Evolutionary conservation across 2,329 filamentous ascomycete species (phyloP).

Genomic region (Verticillium isaacii): DNA sequence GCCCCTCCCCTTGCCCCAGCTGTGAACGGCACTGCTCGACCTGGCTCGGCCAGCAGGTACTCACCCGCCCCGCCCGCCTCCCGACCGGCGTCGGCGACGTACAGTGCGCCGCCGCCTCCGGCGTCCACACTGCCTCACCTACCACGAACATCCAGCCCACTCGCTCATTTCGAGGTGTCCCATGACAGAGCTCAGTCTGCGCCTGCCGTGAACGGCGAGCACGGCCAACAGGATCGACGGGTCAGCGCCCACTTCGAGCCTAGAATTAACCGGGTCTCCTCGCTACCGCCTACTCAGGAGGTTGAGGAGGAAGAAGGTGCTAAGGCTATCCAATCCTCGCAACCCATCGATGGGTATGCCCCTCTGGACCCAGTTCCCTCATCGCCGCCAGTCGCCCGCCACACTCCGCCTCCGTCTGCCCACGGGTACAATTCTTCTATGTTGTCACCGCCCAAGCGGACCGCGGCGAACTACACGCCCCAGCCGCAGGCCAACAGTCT

Average conservation of each 20-base stretch:
- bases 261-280: constrained; percentile 48
- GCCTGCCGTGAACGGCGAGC: constrained; percentile 31
- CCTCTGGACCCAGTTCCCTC: constrained; percentile 24
- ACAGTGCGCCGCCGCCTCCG: constrained; percentile 32
- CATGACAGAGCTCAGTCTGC: constrained; percentile 30
- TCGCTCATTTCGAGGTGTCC: constrained; percentile 58
- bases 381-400: constrained; percentile 27
- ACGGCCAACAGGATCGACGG: constrained; percentile 38
- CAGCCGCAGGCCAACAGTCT: constrained; percentile 23
- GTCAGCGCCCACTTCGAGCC: constrained; percentile 51
- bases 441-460: constrained; percentile 53
- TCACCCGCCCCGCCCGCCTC: constrained; percentile 38
- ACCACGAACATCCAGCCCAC: constrained; percentile 60
- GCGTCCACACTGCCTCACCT: constrained; percentile 49
- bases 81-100: constrained; percentile 37
- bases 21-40: constrained; percentile 32
- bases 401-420: constrained; percentile 45
- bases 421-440: constrained; percentile 31
- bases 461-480: constrained; percentile 46
- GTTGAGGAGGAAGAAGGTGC: constrained; percentile 53
- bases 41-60: constrained; percentile 45
- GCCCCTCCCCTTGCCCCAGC: constrained; percentile 38
- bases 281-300: constrained; percentile 57
- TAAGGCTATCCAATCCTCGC: constrained; percentile 3
- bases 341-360: constrained; percentile 15